Percentiles rank a stretch among this genome's conserved stretches.
These are phyloP conservation scores for Nemania sp. DNA, from an alignment of 2,329 filamentous ascomycete genomes.

Conservation along the genomic window DNA sequence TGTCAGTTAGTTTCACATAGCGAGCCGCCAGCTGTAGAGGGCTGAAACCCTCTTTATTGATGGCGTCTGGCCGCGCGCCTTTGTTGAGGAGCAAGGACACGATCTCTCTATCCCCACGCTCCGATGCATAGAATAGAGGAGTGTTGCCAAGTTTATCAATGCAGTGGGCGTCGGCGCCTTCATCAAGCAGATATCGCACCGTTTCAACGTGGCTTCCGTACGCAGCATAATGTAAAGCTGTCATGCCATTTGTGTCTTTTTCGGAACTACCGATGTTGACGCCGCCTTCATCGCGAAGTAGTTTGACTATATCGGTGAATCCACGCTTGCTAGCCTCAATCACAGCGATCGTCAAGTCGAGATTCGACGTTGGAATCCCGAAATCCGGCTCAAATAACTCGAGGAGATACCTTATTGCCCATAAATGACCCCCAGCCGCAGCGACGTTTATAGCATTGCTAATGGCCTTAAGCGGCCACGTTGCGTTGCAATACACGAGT, in stretches of 20 bases:
- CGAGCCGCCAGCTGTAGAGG: not conserved
- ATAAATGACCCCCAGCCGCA: constrained; percentile 21
- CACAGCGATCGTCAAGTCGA: constrained; percentile 15
- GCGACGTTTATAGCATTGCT: constrained; percentile 14
- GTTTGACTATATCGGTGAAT: constrained; percentile 20
- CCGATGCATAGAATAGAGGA: constrained; percentile 18
- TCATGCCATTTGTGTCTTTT: constrained; percentile 20
- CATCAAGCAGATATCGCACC: constrained; percentile 23
- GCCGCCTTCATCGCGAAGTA: constrained; percentile 13
- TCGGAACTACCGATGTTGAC: constrained; percentile 10
- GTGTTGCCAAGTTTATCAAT: constrained; percentile 16
- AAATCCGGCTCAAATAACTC: not conserved
- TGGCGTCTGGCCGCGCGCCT: constrained; percentile 4
- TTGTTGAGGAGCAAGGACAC: constrained; percentile 9
- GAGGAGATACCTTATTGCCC: constrained; percentile 13
- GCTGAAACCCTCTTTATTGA: constrained; percentile 1
- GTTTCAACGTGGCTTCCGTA: constrained; percentile 17
- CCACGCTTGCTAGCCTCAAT: constrained; percentile 25
- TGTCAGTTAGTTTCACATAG: no score
- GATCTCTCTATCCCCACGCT: constrained; percentile 19
- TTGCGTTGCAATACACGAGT: not conserved
- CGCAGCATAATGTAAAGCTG: constrained; percentile 23
- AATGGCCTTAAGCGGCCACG: constrained; percentile 15
- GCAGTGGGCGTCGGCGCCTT: constrained; percentile 19
- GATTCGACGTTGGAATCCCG: constrained; percentile 2